Evolutionary conservation across 352 stramenopile genomes (phyloP).

Genomic region (Globisporangium spinosum): DNA sequence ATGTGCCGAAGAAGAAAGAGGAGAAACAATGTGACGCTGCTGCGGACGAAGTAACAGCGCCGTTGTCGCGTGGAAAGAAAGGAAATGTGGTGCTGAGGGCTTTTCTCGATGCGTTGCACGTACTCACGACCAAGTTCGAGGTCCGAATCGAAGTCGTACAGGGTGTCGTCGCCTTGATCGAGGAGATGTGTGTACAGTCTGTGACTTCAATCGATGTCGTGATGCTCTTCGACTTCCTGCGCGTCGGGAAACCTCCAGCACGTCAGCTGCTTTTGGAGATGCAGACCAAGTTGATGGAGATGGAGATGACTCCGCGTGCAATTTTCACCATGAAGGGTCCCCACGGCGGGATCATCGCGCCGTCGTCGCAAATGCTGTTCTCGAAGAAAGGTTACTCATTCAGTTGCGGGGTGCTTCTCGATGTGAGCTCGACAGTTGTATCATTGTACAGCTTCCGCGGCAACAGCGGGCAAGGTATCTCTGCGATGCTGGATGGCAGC

Average conservation of each 20-base stretch:
- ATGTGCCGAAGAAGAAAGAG: constrained; percentile 10
- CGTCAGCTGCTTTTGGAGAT: constrained; percentile 55
- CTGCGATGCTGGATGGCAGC: constrained; percentile 45
- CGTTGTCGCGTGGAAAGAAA: constrained; percentile 13
- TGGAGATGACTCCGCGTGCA: constrained; percentile 51
- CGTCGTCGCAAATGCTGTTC: constrained; percentile 50
- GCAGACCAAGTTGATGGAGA: constrained; percentile 46
- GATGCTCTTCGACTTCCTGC: constrained; percentile 73
- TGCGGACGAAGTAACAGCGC: neutral
- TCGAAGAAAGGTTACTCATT: constrained; percentile 78
- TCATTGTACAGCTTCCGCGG: constrained; percentile 77
- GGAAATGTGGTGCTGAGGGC: constrained; percentile 48
- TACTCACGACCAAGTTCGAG: constrained; percentile 31
- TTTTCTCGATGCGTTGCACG: constrained; percentile 39
- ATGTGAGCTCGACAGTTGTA: constrained; percentile 28
- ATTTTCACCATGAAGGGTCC: constrained; percentile 69
- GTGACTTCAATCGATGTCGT: constrained; percentile 58
- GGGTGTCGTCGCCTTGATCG: constrained; percentile 42
- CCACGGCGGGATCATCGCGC: constrained; percentile 62
- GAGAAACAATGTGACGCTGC: neutral
- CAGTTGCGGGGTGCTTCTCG: constrained; percentile 56
- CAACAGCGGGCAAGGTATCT: constrained; percentile 70
- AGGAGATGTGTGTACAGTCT: constrained; percentile 47
- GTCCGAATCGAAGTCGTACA: constrained; percentile 27
- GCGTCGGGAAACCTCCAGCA: constrained; percentile 38